Evolutionary conservation across 2,329 filamentous ascomycete genomes (phyloP).

Genomic region (Fusarium buharicum): DNA sequence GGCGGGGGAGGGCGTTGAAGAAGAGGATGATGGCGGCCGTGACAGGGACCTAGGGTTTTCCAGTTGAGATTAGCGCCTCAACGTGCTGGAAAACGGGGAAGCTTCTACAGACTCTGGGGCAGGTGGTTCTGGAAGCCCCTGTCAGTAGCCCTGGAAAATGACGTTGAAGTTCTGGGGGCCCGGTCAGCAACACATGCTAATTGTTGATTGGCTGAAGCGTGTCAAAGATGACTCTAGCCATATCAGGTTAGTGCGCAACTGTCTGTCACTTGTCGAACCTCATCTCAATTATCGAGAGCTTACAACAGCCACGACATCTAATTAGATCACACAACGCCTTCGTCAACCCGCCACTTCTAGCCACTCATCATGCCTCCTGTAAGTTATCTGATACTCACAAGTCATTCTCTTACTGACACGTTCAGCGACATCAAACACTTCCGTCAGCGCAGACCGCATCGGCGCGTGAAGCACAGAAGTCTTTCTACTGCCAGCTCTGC

Average conservation of each 20-base stretch:
- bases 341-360: rapidly evolving
- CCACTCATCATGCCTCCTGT: slow-evolving; percentile 64
- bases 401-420: slow-evolving; percentile 24
- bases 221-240: background rate
- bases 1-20: slow-evolving; percentile 30
- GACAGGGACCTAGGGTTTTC: slow-evolving; percentile 26
- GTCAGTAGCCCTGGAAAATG: slow-evolving; percentile 35
- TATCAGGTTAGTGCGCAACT: background rate
- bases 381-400: slow-evolving; percentile 57
- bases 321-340: background rate
- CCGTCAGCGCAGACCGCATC: slow-evolving; percentile 68
- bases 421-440: slow-evolving; percentile 66
- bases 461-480: slow-evolving; percentile 79
- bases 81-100: slow-evolving; percentile 32
- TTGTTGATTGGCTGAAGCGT: slow-evolving; percentile 33
- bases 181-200: slow-evolving; percentile 38
- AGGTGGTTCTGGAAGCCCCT: slow-evolving; percentile 38
- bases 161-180: slow-evolving; percentile 37
- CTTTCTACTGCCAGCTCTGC: slow-evolving; percentile 88
- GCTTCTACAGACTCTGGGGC: slow-evolving; percentile 35
- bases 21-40: slow-evolving; percentile 32
- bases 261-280: slow-evolving; percentile 22
- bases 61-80: slow-evolving; percentile 45
- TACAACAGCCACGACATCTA: slow-evolving; percentile 1
- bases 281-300: slow-evolving; percentile 6